Evolutionary conservation across 176 grass and related monocot species (phyloP).

Genomic region (Paspalum vaginatum): DNA sequence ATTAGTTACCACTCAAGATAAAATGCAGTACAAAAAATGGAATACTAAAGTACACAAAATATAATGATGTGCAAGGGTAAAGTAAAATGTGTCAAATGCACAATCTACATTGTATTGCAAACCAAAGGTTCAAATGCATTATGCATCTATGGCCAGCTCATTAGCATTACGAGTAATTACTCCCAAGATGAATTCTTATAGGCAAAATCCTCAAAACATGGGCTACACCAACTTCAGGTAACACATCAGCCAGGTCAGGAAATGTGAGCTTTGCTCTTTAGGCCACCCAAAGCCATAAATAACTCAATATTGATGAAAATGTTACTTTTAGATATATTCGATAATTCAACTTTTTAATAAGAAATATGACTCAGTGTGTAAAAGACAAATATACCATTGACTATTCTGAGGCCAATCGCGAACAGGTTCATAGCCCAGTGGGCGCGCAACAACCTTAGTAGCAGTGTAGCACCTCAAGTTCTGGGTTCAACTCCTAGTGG

Average conservation of each 20-base stretch:
- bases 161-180: not conserved
- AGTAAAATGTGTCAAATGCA: slow-evolving; percentile 1
- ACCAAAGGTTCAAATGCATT: not conserved
- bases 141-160: not conserved
- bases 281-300: not conserved
- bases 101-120: slow-evolving; percentile 2
- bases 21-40: slow-evolving; percentile 9
- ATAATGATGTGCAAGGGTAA: not conserved
- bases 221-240: not conserved
- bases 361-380: not conserved
- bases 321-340: not conserved
- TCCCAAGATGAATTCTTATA: not conserved
- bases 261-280: not conserved
- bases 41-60: slow-evolving; percentile 14
- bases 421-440: no score
- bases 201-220: not conserved
- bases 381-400: not conserved
- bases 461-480: no score
- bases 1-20: slow-evolving; percentile 40
- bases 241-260: not conserved
- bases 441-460: no score
- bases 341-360: not conserved
- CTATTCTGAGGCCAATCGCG: no score
- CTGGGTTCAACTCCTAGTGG: no score
- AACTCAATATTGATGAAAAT: not conserved